phyloP scores from a whole-genome alignment of 257 asterid genomes.

The Solanum pinnatisectum region DNA sequence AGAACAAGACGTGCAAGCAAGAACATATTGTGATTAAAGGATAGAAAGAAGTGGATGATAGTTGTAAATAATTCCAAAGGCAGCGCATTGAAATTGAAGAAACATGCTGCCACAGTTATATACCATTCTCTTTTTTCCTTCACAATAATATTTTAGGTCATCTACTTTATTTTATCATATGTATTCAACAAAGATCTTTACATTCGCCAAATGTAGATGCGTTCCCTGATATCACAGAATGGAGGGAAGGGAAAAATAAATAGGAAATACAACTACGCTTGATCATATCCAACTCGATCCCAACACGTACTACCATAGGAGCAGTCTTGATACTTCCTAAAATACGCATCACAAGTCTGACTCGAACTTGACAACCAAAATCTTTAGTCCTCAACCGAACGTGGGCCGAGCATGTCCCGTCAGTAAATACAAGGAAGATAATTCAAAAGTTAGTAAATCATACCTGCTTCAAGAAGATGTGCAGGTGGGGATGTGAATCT shows the following conservation, averaged over 20 bases:
- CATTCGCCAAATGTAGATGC: neutral
- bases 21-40: neutral
- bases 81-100: neutral
- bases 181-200: neutral
- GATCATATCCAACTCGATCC: neutral
- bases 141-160: neutral
- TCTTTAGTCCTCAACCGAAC: neutral
- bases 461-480: constrained; percentile 89
- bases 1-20: neutral
- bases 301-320: neutral
- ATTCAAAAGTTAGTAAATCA: neutral
- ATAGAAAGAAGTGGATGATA: neutral
- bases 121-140: neutral
- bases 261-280: neutral
- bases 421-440: neutral
- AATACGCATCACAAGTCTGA: neutral
- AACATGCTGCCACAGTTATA: neutral
- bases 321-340: neutral
- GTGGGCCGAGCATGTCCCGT: neutral
- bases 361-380: neutral
- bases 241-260: neutral
- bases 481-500: constrained; percentile 95
- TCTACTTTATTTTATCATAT: neutral
- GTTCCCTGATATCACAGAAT: neutral
- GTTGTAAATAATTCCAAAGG: neutral